Evolutionary conservation across 306 rosid genomes (phyloP), one percentile per base, ranked within the genome.

Genomic region (Quercus variabilis): DNA sequence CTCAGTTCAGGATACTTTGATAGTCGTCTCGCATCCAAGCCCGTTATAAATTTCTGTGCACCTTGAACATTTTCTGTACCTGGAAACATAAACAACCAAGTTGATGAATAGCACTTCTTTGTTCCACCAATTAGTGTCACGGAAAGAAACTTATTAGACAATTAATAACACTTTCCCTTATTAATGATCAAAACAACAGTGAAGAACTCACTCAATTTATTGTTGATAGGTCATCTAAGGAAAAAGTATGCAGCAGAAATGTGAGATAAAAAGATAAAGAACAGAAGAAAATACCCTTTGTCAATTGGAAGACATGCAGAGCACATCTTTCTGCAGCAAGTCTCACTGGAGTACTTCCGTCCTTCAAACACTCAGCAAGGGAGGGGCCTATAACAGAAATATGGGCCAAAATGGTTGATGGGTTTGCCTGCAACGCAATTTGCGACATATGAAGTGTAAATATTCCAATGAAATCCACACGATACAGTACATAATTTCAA

Each of bases 271-370:
- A 69, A 17, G 54, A 72, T 55, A 75, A 51, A 78, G 73, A 30
- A 81, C 75, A 78, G 28, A 64, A 54, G 43, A 67, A 74, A 79
- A 69, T 90, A 95, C 99, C 99, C 86, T 80, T 90, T 30, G 97
- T 65, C 78, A 95, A 86, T 74, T 93, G 98, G 85, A 93, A 90
- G 79, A 84, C 85, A 78, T 91, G 98, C 79, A 95, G 68, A 74
- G 88, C 86, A 58, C 97, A 95, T 93, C 99, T 92, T 87, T 95
- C 99, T 0, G 97, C 96, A 35, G 99, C 98, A 63, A 93, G 93
- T 87, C 97, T 91, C 71, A 90, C 93, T 1, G 99, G 99, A 25
- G 96, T 88, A 79, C 87, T 95, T 80, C 92, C 90, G 65, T 95
- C 99, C 79, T 91, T 95, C 82, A 95, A 76, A 83, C 99, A 90